Base-by-base conservation (phyloP, 1,284 basidiomycete species). In the Phellinidium pouzarii region DNA sequence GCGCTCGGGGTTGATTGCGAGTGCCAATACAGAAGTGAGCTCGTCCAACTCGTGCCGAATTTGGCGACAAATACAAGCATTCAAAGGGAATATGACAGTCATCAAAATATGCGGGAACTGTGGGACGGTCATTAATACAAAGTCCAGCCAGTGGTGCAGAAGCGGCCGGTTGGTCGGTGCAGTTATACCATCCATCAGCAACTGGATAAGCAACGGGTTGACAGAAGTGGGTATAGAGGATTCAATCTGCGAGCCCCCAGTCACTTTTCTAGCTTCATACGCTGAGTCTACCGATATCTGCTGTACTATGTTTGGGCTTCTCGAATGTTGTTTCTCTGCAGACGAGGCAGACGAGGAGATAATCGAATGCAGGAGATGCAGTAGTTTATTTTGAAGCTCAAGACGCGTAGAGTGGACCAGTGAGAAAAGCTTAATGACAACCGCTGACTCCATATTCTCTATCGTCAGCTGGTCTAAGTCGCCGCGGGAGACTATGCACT, bases 101-200 rank as follows among this genome's bases (percentile, higher is more conserved):
- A 82, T 79, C 5, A 91, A 70, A 20, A 79, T 72, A 41, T 82
- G 80, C 55, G 89, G 87, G 62, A 91, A 89, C 59, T 90, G 84
- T 0, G 91, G 84, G 6, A 94, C 72, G 0, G 91, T 89, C 84
- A 91, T 91, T 50, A 97, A 77, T 53, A 97, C 77, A 65, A 99
- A 98, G 66, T 98, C 95, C 20, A 97, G 77, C 95, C 95, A 99
- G 64, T 96, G 91, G 63, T 95, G 92, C 11, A 96, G 69, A 20
- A 94, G 77, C 1, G 89, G 77, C 19, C 84, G 80, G 66, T 94
- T 95, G 20, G 76, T 70, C 4, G 76, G 71, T 3, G 73, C 67
- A 3, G 83, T 73, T 40, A 98, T 82, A 0, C 91, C 95, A 62
- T 93, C 88, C 14, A 88, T 74, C 19, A 98, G 71, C 1, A 87